Evolutionary conservation across 1,284 basidiomycete species (phyloP), one percentile per base, ranked within the genome.

Genomic region (Puccinia coronata): DNA sequence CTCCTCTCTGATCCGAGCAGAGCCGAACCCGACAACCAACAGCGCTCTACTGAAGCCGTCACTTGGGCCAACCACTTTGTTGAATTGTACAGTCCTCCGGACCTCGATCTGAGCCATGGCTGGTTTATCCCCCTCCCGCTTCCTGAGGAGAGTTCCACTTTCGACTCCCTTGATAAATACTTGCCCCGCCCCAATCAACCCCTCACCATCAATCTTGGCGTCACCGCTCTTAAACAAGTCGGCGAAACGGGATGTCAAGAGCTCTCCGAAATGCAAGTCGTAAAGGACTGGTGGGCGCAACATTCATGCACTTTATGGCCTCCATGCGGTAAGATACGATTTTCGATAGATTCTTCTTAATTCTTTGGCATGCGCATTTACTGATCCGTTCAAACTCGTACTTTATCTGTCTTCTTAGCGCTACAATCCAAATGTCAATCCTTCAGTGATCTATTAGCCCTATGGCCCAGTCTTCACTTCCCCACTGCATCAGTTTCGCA

Each of bases 381-480:
- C n/a, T n/a, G n/a, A n/a, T n/a, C n/a, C n/a, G n/a, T n/a, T n/a
- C n/a, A n/a, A n/a, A n/a, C n/a, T n/a, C n/a, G n/a, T n/a, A n/a
- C n/a, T n/a, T n/a, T n/a, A n/a, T n/a, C n/a, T n/a, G 20, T 31
- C 20, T 11, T n/a, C 55, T 31, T 34, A 65, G 61, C 61, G 2
- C 31, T 65, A 2, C 61, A 65, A n/a, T 65, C 61, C 4, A 65
- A 65, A 20, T 65, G 3, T 39, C 61, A 65, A 39, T 65, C 61
- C 61, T 65, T 65, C 31, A 18, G 39, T 25, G 61, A 65, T 39
- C 61, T 65, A 2, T n/a, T 65, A 3, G 31, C 34, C 2, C 31
- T 65, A 6, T 65, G 61, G 61, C 61, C 61, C 31, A 65, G 61
- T 31, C 34, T 39, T 20, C 61, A 65, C 39, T 65, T 65, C 23